Evolutionary conservation across 73 alveolate genomes (phyloP), one percentile per base, ranked within the genome.

Genomic region (Durusdinium trenchii): DNA sequence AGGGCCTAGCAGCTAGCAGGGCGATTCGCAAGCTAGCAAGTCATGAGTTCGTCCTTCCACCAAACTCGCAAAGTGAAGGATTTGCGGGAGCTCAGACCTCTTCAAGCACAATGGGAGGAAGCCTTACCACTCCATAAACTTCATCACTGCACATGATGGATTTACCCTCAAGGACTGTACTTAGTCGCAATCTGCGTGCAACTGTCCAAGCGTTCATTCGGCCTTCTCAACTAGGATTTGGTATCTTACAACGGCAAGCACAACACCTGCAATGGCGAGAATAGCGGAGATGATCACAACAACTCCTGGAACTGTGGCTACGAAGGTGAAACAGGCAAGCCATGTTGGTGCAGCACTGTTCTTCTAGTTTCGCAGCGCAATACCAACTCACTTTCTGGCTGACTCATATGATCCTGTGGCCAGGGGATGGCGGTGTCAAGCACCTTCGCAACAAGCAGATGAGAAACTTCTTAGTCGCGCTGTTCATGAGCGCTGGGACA

Each of bases 301-400:
- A 94, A 94, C 99, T 94, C 99, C 67, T 94, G 99, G 99, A 94
- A 94, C 51, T 94, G 99, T 76, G 99, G 99, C n/a, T 84, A 75
- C 36, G 99, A 94, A 12, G 99, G 99, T 52, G 93, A 94, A 32
- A 94, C 99, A 94, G 99, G 99, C 91, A 28, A 26, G 43, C 81
- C 3, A 67, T 3, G 18, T 67, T n/a, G 42, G 43, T 42, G 20
- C 20, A 9, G 28, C 20, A 12, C 20, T 20, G 64, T 20, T 54
- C 32, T 32, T 5, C 46, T 10, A 26, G 81, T 6, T 10, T 0
- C 9, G 10, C 51, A 32, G 42, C 10, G 16, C 18, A 32, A 18
- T 26, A 64, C 23, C 12, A 57, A 57, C 12, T 57, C 32, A 23
- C 32, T 16, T 12, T 2, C 3, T 60, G 73, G 73, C 18, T 23